Conservation (phyloP, 208 protist species). For the Acanthamoeba culbertsoni region DNA sequence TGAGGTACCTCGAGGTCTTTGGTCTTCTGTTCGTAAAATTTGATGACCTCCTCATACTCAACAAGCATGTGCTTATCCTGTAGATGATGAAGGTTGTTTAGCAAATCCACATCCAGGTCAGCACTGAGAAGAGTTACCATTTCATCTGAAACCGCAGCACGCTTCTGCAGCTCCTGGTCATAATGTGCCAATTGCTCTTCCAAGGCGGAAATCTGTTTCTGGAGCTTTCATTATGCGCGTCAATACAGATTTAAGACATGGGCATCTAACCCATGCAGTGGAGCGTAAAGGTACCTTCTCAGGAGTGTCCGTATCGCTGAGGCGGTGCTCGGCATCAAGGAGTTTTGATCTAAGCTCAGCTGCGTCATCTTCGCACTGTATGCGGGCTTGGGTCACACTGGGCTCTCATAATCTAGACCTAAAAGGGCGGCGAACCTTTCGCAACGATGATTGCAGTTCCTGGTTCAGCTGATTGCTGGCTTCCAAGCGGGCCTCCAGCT, state of each 20-base stretch:
- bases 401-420: not conserved
- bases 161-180: not conserved
- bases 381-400: not conserved
- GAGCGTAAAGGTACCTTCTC: not conserved
- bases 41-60: not conserved
- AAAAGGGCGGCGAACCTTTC: not conserved
- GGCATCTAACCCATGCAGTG: not conserved
- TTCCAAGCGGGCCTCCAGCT: not conserved
- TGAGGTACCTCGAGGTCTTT: not conserved
- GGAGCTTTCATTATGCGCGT: not conserved
- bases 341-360: not conserved
- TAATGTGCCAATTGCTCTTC: not conserved
- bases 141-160: not conserved
- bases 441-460: not conserved
- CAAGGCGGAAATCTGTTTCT: not conserved
- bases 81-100: not conserved
- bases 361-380: not conserved
- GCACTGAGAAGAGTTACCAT: not conserved
- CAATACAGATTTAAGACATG: not conserved
- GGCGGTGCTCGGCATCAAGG: not conserved
- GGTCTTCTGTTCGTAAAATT: slow-evolving; percentile 21
- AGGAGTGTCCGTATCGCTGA: not conserved
- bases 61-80: slow-evolving; percentile 15
- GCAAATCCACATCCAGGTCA: not conserved
- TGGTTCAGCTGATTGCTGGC: not conserved